These are phyloP conservation scores for Fusarium buharicum DNA, from an alignment of 2,329 filamentous ascomycete species.

Conservation along the genomic window DNA sequence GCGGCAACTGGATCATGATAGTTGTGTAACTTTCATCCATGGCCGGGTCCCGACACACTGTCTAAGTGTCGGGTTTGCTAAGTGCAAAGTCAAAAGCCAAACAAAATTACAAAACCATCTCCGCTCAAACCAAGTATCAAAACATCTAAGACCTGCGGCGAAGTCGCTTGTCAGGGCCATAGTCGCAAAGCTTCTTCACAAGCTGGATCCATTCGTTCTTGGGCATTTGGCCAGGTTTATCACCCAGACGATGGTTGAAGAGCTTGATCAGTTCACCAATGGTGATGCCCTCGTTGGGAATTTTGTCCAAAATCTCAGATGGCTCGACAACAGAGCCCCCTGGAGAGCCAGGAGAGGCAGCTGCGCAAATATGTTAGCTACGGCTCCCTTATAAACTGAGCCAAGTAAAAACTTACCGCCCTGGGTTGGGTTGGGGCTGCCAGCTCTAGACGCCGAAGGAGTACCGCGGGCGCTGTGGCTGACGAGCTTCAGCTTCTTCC, in stretches of 20 bases:
- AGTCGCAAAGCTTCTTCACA: conserved; percentile 66
- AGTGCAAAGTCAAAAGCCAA: conserved; percentile 9
- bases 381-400: background rate
- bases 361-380: conserved; percentile 36
- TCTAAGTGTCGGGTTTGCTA: background rate
- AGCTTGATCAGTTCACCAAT: conserved; percentile 64
- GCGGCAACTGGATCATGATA: background rate
- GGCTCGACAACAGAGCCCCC: conserved; percentile 55
- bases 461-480: conserved; percentile 60
- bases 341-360: conserved; percentile 51
- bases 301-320: conserved; percentile 64
- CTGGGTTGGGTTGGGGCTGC: conserved; percentile 64
- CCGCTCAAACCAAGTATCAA: conserved; percentile 8
- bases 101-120: conserved; percentile 7
- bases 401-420: conserved; percentile 49
- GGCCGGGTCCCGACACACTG: background rate
- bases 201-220: conserved; percentile 68
- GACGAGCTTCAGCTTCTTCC: conserved; percentile 66
- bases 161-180: conserved; percentile 65
- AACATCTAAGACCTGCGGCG: conserved; percentile 52
- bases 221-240: conserved; percentile 61
- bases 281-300: conserved; percentile 65
- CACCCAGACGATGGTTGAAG: conserved; percentile 65
- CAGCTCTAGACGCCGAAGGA: conserved; percentile 68
- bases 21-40: conserved; percentile 1